Percentiles rank a stretch among this genome's conserved stretches.
These are phyloP conservation scores for Coleophoma cylindrospora DNA, from an alignment of 2,329 filamentous ascomycete genomes.

Conservation along the genomic window DNA sequence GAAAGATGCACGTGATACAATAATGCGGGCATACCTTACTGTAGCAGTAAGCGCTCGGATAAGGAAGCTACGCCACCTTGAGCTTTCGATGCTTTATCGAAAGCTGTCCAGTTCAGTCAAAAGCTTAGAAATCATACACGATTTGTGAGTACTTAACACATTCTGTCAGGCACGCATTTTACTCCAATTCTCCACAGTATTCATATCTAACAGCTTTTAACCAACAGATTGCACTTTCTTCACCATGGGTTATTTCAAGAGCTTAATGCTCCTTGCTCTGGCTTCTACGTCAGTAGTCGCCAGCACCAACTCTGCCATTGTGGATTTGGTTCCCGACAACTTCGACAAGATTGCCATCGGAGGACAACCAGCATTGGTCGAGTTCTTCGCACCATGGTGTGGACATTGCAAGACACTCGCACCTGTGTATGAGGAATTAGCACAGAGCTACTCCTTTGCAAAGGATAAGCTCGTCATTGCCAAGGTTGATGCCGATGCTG, in stretches of 20 bases:
- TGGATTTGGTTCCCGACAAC: conserved; percentile 85
- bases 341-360: conserved; percentile 89
- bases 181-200: not conserved
- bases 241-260: conserved; percentile 44
- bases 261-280: conserved; percentile 52
- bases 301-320: conserved; percentile 70
- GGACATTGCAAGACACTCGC: conserved; percentile 98
- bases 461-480: conserved; percentile 76
- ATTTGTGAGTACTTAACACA: not conserved
- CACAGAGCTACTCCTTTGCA: conserved; percentile 64
- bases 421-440: conserved; percentile 91
- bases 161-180: not conserved
- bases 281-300: conserved; percentile 38
- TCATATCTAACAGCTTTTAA: not conserved
- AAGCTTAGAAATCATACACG: not conserved
- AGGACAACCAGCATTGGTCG: conserved; percentile 91
- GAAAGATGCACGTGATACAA: not conserved
- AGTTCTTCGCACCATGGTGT: conserved; percentile 99
- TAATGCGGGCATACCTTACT: no score
- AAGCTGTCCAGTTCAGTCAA: not conserved
- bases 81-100: conserved; percentile 4
- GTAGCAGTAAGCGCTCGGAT: not conserved
- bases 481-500: conserved; percentile 92
- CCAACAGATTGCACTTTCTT: conserved; percentile 1
- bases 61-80: not conserved